Conservation (phyloP, 371 early-diverging fungal genomes). For the Nematocida sp. region DNA sequence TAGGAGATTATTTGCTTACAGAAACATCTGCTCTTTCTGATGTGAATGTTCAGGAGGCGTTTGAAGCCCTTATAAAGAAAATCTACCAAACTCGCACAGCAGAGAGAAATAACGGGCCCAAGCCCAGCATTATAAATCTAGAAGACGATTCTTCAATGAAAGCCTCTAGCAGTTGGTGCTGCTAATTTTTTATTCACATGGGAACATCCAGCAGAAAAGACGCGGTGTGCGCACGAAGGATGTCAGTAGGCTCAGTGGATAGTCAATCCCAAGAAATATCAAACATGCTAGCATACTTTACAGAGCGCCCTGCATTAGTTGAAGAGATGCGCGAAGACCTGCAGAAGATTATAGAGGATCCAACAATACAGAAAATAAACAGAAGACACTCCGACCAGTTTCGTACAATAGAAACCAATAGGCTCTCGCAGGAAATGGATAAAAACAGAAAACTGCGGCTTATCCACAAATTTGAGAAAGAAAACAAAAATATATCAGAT, state of each 20-base stretch:
- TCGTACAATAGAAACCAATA: background rate
- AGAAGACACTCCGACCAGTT: conserved; percentile 48
- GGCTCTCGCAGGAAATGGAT: conserved; percentile 24
- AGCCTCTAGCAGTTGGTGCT: conserved; percentile 38
- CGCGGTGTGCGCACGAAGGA: background rate
- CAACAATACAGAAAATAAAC: background rate
- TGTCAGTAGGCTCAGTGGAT: conserved; percentile 12
- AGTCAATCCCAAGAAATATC: background rate
- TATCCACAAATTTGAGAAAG: conserved; percentile 9
- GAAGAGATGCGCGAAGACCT: background rate
- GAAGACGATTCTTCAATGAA: conserved; percentile 36
- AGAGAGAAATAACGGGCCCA: background rate
- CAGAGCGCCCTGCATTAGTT: background rate
- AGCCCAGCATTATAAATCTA: conserved; percentile 17
- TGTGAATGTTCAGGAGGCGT: conserved; percentile 83
- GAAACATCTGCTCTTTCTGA: conserved; percentile 85
- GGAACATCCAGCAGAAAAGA: background rate
- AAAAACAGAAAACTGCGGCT: conserved; percentile 13
- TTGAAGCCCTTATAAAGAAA: conserved; percentile 79
- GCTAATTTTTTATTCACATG: conserved; percentile 35
- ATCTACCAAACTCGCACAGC: conserved; percentile 70
- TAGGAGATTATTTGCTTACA: conserved; percentile 76
- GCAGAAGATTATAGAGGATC: background rate
- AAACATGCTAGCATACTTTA: conserved; percentile 1
- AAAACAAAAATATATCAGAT: background rate